Conservation (phyloP, 2,329 filamentous ascomycete genomes). For the Neonectria faginata region DNA sequence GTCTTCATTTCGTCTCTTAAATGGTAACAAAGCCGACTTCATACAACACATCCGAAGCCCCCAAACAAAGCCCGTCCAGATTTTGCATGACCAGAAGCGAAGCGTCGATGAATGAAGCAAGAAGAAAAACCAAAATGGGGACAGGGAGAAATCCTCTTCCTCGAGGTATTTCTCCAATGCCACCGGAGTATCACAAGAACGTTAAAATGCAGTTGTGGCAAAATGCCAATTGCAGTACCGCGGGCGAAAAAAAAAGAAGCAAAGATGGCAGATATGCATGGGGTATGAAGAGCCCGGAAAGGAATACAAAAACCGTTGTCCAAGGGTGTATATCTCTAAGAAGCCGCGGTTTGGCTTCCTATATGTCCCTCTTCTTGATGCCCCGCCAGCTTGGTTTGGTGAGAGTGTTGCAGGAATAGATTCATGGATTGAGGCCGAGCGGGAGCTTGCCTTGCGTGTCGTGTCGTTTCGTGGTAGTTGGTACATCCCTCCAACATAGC, state of each 20-base stretch:
- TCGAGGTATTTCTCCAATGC: not conserved
- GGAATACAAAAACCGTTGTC: conserved; percentile 11
- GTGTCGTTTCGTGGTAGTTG: conserved; percentile 9
- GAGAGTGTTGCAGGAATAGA: conserved; percentile 4
- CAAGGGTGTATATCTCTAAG: conserved; percentile 31
- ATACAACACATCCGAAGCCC: not conserved
- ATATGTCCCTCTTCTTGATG: conserved; percentile 13
- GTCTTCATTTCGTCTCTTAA: conserved; percentile 1
- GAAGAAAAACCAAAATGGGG: conserved; percentile 1
- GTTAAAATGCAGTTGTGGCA: not conserved
- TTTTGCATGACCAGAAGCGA: not conserved
- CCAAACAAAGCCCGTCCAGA: conserved; percentile 1
- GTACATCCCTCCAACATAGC: not conserved
- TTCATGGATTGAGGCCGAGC: conserved; percentile 5
- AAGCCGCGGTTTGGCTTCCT: conserved; percentile 18
- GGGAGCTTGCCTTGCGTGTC: conserved; percentile 1
- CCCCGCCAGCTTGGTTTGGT: conserved; percentile 3
- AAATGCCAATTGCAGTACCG: conserved; percentile 13
- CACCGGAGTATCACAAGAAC: conserved; percentile 8
- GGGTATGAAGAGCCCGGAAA: conserved; percentile 25
- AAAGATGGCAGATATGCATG: conserved; percentile 17
- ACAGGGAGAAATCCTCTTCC: not conserved
- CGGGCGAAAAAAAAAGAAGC: not conserved
- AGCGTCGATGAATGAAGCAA: not conserved
- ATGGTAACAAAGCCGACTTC: not conserved